phyloP scores from a whole-genome alignment of 106 monocot species.

The Acanthochlamys bracteata region DNA sequence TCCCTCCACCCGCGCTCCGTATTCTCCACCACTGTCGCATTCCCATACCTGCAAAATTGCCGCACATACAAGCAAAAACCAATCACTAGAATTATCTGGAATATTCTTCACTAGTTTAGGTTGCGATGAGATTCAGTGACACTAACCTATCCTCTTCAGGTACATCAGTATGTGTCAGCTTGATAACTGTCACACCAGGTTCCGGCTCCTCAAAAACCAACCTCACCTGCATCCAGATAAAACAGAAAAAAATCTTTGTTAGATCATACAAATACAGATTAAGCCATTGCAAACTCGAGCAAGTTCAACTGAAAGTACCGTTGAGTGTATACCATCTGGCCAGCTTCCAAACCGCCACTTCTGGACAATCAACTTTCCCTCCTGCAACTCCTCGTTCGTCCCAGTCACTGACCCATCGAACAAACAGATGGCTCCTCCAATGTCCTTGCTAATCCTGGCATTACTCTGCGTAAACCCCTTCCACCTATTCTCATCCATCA shows the following conservation, averaged over 20 bases:
- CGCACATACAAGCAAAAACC: neutral
- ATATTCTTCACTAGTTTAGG: neutral
- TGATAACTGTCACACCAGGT: conserved; percentile 59
- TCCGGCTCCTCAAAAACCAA: conserved; percentile 88
- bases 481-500: conserved; percentile 99
- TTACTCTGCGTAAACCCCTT: conserved; percentile 99
- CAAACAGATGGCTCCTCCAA: conserved; percentile 74
- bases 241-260: neutral
- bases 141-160: conserved; percentile 80
- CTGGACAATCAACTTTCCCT: conserved; percentile 79
- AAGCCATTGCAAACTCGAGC: neutral
- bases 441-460: conserved; percentile 76
- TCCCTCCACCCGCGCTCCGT: conserved; percentile 98
- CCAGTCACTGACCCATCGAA: conserved; percentile 88
- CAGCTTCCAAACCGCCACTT: conserved; percentile 93
- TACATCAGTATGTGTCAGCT: conserved; percentile 71
- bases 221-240: conserved; percentile 48
- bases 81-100: neutral
- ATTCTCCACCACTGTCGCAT: conserved; percentile 87
- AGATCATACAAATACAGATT: neutral
- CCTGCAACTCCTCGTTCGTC: conserved; percentile 66
- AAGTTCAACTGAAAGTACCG: conserved; percentile 22
- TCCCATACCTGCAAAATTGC: conserved; percentile 52
- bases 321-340: conserved; percentile 67
- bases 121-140: neutral